A percentile compares a stretch with the other conserved stretches of the same genome.
phyloP scores from a whole-genome alignment of 257 asterid species.

The Apocynum venetum region DNA sequence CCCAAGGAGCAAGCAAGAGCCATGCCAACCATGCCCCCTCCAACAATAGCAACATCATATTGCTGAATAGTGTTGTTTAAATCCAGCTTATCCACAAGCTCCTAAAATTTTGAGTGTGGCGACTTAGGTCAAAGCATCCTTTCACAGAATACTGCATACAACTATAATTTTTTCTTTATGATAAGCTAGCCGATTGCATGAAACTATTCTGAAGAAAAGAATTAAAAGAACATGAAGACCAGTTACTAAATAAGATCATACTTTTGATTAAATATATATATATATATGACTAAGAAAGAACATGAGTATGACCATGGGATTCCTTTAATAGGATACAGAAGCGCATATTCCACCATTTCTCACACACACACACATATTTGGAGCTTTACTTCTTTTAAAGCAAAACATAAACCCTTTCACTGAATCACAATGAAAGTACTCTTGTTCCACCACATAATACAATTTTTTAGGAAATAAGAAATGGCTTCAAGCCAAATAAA shows the following conservation, averaged over 20 bases:
- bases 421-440: neutral
- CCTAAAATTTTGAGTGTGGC: slow-evolving; percentile 30
- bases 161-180: neutral
- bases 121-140: slow-evolving; percentile 11
- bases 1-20: slow-evolving; percentile 94
- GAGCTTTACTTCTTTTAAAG: neutral
- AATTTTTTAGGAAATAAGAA: neutral
- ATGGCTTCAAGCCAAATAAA: neutral
- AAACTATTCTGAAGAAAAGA: neutral
- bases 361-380: neutral
- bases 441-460: neutral
- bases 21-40: slow-evolving; percentile 99
- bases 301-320: neutral
- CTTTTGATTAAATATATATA: neutral
- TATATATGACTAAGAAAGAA: neutral
- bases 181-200: neutral
- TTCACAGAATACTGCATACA: neutral
- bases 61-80: slow-evolving; percentile 33
- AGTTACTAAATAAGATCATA: neutral
- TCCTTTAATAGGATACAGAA: neutral
- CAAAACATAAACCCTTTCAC: neutral
- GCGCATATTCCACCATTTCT: neutral
- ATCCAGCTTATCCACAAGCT: slow-evolving; percentile 29
- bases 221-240: neutral
- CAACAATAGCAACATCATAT: slow-evolving; percentile 94